Conservation (phyloP, 305 asterid genomes). For the Striga hermonthica region DNA sequence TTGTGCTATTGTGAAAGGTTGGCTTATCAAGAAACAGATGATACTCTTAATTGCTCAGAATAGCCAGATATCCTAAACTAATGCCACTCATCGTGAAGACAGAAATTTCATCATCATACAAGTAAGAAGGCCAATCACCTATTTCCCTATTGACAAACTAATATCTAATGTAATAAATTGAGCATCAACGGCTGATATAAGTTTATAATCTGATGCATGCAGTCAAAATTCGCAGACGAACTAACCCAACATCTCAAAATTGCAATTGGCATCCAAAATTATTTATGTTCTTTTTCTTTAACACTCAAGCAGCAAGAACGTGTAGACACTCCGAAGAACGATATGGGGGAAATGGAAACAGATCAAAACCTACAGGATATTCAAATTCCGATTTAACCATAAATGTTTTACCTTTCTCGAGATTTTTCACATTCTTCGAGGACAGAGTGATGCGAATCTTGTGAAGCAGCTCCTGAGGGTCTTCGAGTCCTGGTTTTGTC, state of each 20-base stretch:
- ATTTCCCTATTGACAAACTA: no score
- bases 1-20: no score
- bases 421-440: slow-evolving; percentile 68
- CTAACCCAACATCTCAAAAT: neutral
- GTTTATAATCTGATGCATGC: no score
- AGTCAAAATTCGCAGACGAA: no score
- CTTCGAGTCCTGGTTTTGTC: slow-evolving; percentile 66
- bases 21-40: no score
- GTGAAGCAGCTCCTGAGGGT: slow-evolving; percentile 52
- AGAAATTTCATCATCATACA: no score
- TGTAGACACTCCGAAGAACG: neutral
- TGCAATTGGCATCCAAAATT: neutral
- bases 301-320: neutral
- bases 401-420: slow-evolving; percentile 57
- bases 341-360: neutral
- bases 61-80: no score
- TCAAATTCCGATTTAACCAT: neutral
- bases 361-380: neutral
- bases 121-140: no score
- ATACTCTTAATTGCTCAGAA: no score
- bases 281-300: neutral
- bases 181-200: no score
- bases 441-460: slow-evolving; percentile 79
- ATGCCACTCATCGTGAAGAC: no score
- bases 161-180: neutral